Evolutionary conservation across 148 eudicot species (phyloP).

Genomic region (Oxyria digyna): DNA sequence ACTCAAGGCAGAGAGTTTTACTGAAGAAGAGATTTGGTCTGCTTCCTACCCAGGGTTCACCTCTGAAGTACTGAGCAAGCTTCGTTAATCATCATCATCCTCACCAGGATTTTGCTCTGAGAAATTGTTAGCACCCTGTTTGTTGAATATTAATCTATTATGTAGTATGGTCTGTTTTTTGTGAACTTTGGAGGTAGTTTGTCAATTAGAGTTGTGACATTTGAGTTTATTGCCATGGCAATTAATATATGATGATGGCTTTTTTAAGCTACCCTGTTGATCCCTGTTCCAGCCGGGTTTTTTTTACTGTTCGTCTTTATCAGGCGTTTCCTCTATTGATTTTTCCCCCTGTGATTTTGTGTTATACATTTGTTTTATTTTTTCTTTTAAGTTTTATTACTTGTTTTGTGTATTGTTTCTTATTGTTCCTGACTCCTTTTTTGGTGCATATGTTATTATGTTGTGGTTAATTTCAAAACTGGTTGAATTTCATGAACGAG

Average conservation of each 20-base stretch:
- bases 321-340: too few relatives aligned
- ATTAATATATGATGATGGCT: neutral
- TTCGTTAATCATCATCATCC: neutral
- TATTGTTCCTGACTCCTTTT: too few relatives aligned
- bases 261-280: too few relatives aligned
- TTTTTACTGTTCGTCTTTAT: too few relatives aligned
- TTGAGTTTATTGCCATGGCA: neutral
- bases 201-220: neutral
- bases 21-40: conserved; percentile 89
- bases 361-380: too few relatives aligned
- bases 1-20: conserved; percentile 77
- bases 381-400: too few relatives aligned
- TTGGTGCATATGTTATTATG: too few relatives aligned
- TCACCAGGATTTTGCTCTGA: neutral
- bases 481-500: too few relatives aligned
- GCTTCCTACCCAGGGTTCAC: conserved; percentile 80
- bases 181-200: neutral
- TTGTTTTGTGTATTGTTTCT: too few relatives aligned
- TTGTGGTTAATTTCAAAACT: too few relatives aligned
- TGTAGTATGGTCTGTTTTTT: neutral
- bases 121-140: neutral
- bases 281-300: too few relatives aligned
- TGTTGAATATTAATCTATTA: neutral
- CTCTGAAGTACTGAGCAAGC: conserved; percentile 51
- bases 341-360: too few relatives aligned